Conservation (phyloP, 2,329 filamentous ascomycete species). For the Aspergillus amoenus region DNA sequence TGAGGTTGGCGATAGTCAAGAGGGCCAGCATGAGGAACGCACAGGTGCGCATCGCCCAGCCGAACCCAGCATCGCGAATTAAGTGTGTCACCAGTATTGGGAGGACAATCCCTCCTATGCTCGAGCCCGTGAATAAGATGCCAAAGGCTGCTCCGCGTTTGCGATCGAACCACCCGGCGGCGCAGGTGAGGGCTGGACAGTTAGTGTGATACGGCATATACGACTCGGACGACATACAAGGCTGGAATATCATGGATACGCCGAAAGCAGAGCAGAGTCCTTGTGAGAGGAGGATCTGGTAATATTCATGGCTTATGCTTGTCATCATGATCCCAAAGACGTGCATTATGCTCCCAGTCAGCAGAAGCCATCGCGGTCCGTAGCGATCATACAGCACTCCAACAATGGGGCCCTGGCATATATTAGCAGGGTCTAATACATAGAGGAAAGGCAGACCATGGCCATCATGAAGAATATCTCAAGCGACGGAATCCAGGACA, state of each 20-base stretch:
- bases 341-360: constrained; percentile 53
- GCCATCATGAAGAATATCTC: constrained; percentile 16
- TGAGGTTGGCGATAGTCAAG: constrained; percentile 52
- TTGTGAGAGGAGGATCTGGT: constrained; percentile 52
- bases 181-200: constrained; percentile 9
- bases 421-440: too few species aligned
- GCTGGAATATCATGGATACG: constrained; percentile 48
- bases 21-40: constrained; percentile 60
- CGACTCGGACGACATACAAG: constrained; percentile 17
- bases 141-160: constrained; percentile 53
- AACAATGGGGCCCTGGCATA: constrained; percentile 49
- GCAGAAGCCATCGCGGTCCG: constrained; percentile 57
- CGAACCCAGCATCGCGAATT: constrained; percentile 51
- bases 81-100: constrained; percentile 58
- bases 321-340: constrained; percentile 62
- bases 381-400: constrained; percentile 64
- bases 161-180: constrained; percentile 51
- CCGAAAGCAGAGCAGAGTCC: constrained; percentile 51
- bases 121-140: constrained; percentile 52
- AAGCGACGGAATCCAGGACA: constrained; percentile 15
- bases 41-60: constrained; percentile 54
- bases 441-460: constrained; percentile 6
- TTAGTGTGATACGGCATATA: background rate
- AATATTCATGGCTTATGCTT: constrained; percentile 53
- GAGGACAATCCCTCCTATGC: constrained; percentile 55